Evolutionary conservation across 352 stramenopile species (phyloP), one percentile per base, ranked within the genome.

Genomic region (Thalassiosira gravida): DNA sequence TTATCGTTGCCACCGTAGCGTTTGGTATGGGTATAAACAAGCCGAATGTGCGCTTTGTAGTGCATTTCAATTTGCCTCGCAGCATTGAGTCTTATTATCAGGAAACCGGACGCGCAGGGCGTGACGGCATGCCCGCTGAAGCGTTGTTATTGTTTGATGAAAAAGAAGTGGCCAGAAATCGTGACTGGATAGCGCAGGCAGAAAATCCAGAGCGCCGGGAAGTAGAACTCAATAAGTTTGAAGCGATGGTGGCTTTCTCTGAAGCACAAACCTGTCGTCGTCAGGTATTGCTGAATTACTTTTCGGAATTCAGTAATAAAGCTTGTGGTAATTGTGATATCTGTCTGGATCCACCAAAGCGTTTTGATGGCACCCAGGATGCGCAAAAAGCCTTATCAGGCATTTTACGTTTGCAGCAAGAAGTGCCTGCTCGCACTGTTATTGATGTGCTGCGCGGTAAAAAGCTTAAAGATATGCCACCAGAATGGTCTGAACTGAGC

Each of bases 11-110:
- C 5, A 99, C 97, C 6, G 95, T 99, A 37, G 97, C 97, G 0
- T 99, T 99, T 79, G 97, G 97, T 20, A 98, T 99, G 96, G 97
- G 97, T 61, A 99, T 99, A 63, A 96, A 99, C 89, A 99, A 79
- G 50, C 70, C 70, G 14, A 62, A 79, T 27, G 73, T 79, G 67
- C 70, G 70, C 11, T 62, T 61, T 42, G 83, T 93, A 13, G 65
- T 93, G 35, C 88, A 93, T 66, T 91, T 65, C 46, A 78, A 74
- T 3, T 39, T 80, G 29, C 74, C 72, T 9, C 92, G 92, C 49
- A 92, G 86, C 0, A 67, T 93, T 0, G 88, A 93, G 67, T 84
- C 90, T 56, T 93, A 92, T 56, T 91, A 98, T 57, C 96, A 98
- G 88, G 95, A 98, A 70, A 93, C 97, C 52, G 97, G 97, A 2